Evolutionary conservation across 2,329 filamentous ascomycete genomes (phyloP), one percentile per base, ranked within the genome.

Genomic region (Cladosporium sp.): DNA sequence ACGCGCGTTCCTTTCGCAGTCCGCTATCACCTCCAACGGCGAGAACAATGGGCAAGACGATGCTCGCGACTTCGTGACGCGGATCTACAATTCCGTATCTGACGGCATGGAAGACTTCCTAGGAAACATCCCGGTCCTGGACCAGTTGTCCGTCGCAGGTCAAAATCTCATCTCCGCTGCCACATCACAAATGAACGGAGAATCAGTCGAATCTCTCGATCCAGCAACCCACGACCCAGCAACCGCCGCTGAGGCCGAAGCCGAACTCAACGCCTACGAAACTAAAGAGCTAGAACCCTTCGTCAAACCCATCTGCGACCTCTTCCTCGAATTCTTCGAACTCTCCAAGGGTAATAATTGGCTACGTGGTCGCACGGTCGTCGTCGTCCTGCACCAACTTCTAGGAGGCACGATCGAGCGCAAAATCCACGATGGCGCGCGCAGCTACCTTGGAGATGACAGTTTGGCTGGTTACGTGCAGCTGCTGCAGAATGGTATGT

Each of bases 21-120:
- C 93, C 59, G 88, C 88, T 52, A 88, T 89, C 32, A 55, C 57
- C 9, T 79, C 83, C 3, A 79, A 80, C 48, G 78, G 79, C 15
- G 78, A 83, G 20, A 76, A 74, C 81, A 46, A 43, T 22, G 36
- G 39, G 4, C 60, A 87, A 86, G 68, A 85, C 80, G 65, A 79
- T 69, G 67, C 69, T 4, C 72, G 71, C 67, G 88, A 97, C 65
- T 91, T 98, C 67, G 93, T 98, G 56, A 90, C 88, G 0, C 84
- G 93, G 4, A 83, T 98, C 41, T 98, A 97, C 71, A 94, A 94
- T 66, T 97, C 92, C 0, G 92, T 98, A 18, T 88, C 92, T 0
- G 93, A 98, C 64, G 93, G 94, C 29, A 94, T 98, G 85, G 93
- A 98, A 65, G 93, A 98, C 60, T 94, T 98, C 49, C 75, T 98